Percentiles rank a stretch among this genome's conserved stretches.
These are phyloP conservation scores for Sphagnum magellanicum DNA, from an alignment of 228 moss, liverwort and hornwort species.

Conservation along the genomic window DNA sequence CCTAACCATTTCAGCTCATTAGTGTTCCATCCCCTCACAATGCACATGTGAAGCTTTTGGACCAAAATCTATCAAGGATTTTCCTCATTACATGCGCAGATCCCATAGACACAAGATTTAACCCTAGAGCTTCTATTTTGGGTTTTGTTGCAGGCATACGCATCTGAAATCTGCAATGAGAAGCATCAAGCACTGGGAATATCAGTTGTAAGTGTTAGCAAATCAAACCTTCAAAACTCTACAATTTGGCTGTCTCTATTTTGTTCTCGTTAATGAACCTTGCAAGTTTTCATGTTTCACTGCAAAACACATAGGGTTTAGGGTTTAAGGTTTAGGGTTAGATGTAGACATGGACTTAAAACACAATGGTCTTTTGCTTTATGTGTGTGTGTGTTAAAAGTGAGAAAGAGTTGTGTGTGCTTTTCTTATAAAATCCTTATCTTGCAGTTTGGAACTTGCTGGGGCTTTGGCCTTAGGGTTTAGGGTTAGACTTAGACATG, in stretches of 20 bases:
- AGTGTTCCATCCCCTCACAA: too few species aligned
- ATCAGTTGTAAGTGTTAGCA: constrained; percentile 28
- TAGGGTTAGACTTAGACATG: too few species aligned
- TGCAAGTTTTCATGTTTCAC: neutral
- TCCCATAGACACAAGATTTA: neutral
- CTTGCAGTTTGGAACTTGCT: constrained; percentile 51
- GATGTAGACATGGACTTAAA: too few species aligned
- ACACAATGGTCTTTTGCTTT: too few species aligned
- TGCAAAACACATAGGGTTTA: too few species aligned
- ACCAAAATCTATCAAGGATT: neutral
- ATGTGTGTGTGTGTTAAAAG: too few species aligned
- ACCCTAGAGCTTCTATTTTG: neutral
- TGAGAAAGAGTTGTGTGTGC: too few species aligned
- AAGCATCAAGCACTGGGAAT: constrained; percentile 59
- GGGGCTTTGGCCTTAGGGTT: constrained; percentile 47
- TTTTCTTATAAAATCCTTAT: neutral
- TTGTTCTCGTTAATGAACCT: neutral
- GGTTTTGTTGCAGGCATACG: constrained; percentile 44
- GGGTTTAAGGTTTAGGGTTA: too few species aligned
- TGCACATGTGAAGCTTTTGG: too few species aligned
- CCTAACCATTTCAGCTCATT: neutral
- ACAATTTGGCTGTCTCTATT: neutral
- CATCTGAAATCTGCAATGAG: constrained; percentile 63
- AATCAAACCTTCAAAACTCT: neutral
- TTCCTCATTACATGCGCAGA: neutral